A percentile compares a stretch with the other conserved stretches of the same genome.
These are phyloP conservation scores for Schoenoplectus triqueter DNA, from an alignment of 202 grass and related monocot species.

Conservation along the genomic window DNA sequence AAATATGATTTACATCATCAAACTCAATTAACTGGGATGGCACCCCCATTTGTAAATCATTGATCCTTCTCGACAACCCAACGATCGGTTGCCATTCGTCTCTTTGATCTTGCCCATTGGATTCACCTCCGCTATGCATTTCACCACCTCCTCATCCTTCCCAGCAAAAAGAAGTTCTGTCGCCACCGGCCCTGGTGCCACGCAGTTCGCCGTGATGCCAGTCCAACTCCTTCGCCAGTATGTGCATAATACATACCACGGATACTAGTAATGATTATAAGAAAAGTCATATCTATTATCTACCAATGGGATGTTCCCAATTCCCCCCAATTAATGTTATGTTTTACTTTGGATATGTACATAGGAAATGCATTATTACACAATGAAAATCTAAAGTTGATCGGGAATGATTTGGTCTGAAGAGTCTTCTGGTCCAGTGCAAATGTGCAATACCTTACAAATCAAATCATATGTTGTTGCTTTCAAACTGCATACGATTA, in stretches of 20 bases:
- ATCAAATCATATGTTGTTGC: neutral
- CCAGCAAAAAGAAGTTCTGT: constrained; percentile 64
- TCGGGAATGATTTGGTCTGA: neutral
- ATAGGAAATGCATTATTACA: neutral
- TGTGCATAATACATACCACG: neutral
- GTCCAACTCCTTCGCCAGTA: constrained; percentile 77
- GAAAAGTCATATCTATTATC: neutral
- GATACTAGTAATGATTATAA: neutral
- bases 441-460: neutral
- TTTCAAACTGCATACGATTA: neutral
- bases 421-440: neutral
- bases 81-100: constrained; percentile 53
- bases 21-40: neutral
- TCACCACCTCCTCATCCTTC: constrained; percentile 47
- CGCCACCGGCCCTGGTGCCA: constrained; percentile 60
- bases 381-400: neutral
- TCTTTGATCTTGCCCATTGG: constrained; percentile 60
- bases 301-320: neutral
- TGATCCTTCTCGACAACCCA: constrained; percentile 58
- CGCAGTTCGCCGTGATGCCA: constrained; percentile 67
- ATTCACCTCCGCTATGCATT: neutral
- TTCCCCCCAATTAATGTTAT: too few species aligned
- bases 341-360: neutral
- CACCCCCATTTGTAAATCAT: constrained; percentile 63
- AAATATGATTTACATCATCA: too few species aligned